phyloP scores from a whole-genome alignment of 331 rosid species.

The Rhamnella rubrinervis region DNA sequence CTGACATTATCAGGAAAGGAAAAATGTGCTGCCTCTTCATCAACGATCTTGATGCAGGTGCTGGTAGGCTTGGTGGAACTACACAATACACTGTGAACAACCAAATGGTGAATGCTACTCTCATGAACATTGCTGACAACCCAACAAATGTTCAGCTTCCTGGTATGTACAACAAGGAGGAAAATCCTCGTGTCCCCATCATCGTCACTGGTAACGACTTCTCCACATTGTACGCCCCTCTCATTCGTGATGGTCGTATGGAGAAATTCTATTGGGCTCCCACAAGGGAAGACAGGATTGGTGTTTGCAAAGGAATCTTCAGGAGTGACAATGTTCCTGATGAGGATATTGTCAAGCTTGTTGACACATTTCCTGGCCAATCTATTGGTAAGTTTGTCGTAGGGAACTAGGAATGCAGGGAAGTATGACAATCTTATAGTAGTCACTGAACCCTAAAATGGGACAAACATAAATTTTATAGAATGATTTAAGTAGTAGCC shows the following conservation, averaged over 20 bases:
- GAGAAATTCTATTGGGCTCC: slow-evolving; percentile 68
- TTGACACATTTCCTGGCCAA: slow-evolving; percentile 57
- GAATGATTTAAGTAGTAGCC: neutral
- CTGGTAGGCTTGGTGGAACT: slow-evolving; percentile 58
- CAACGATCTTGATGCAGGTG: slow-evolving; percentile 68
- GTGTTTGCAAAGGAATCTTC: slow-evolving; percentile 54
- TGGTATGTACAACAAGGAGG: slow-evolving; percentile 59
- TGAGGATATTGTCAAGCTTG: slow-evolving; percentile 47
- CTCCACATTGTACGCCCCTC: slow-evolving; percentile 60
- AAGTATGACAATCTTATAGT: neutral
- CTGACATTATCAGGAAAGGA: slow-evolving; percentile 47
- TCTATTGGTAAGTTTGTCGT: slow-evolving; percentile 44
- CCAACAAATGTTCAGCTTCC: slow-evolving; percentile 62
- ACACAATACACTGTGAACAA: slow-evolving; percentile 62
- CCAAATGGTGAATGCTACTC: slow-evolving; percentile 65
- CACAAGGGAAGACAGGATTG: slow-evolving; percentile 52
- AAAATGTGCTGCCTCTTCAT: slow-evolving; percentile 53
- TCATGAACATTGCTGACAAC: slow-evolving; percentile 64
- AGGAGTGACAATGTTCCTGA: slow-evolving; percentile 35
- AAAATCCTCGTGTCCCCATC: slow-evolving; percentile 51
- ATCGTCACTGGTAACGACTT: slow-evolving; percentile 58
- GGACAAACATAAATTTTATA: neutral
- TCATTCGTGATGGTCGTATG: slow-evolving; percentile 64
- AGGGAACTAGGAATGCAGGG: too few species aligned
- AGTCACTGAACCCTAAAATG: neutral